Conservation (phyloP, 2,329 filamentous ascomycete genomes). For the Aspergillus awamori region DNA sequence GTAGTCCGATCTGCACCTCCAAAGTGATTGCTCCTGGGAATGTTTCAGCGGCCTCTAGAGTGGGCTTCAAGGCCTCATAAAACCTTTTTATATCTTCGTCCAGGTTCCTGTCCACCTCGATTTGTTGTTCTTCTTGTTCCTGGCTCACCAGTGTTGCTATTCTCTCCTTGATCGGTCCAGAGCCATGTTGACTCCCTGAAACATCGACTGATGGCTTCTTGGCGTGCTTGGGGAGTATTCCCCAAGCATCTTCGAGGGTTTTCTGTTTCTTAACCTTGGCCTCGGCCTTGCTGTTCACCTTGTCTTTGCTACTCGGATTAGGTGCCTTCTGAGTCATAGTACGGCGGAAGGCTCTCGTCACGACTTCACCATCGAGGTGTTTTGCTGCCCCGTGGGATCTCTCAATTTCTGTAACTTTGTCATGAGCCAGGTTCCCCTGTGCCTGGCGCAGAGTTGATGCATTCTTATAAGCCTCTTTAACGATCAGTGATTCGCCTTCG, state of each 20-base stretch:
- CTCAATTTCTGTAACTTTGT: conserved; percentile 21
- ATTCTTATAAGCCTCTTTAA: not conserved
- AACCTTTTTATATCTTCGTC: conserved; percentile 27
- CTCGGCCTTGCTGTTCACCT: conserved; percentile 21
- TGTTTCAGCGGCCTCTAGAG: conserved; percentile 37
- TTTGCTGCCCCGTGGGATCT: conserved; percentile 8
- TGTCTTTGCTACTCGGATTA: conserved; percentile 21
- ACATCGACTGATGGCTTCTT: conserved; percentile 6
- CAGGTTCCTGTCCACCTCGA: conserved; percentile 5
- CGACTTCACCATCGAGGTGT: conserved; percentile 22
- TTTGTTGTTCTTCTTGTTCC: not conserved
- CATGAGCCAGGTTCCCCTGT: conserved; percentile 6
- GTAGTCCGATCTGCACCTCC: conserved; percentile 42
- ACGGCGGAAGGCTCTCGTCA: conserved; percentile 28
- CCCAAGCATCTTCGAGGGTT: conserved; percentile 36
- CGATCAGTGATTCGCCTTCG: not conserved
- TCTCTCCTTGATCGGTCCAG: not conserved
- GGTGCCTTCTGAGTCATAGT: conserved; percentile 37
- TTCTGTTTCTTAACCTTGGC: conserved; percentile 29
- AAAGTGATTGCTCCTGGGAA: conserved; percentile 41
- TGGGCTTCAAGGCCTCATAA: conserved; percentile 31
- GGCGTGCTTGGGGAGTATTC: conserved; percentile 16
- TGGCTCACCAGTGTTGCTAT: not conserved
- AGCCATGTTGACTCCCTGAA: not conserved
- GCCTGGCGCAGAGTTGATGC: not conserved